A percentile compares a stretch with the other conserved stretches of the same genome.
Evolutionary conservation across 2,329 filamentous ascomycete species (phyloP).

Genomic region (Botrytis elliptica): DNA sequence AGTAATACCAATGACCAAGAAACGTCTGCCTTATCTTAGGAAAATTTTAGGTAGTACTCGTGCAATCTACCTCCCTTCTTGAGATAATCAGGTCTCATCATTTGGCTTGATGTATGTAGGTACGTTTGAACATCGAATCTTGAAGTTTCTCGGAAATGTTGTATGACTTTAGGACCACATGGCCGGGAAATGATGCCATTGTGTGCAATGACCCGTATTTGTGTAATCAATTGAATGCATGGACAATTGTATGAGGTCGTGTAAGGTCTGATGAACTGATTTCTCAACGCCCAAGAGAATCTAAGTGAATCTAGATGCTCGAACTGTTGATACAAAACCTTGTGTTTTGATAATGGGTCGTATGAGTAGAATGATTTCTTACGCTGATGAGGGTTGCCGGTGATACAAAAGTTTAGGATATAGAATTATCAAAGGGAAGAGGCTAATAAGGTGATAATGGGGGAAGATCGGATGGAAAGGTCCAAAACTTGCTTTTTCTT

Average conservation of each 20-base stretch:
- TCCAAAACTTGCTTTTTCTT: not conserved
- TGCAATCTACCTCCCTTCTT: not conserved
- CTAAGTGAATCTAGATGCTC: not conserved
- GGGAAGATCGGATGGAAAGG: too few species aligned
- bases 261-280: constrained; percentile 4
- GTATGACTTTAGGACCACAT: not conserved
- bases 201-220: not conserved
- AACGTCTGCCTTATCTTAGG: not conserved
- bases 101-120: not conserved
- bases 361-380: not conserved
- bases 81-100: not conserved
- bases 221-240: not conserved
- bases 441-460: not conserved
- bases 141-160: not conserved
- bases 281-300: not conserved
- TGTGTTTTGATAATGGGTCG: not conserved
- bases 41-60: not conserved
- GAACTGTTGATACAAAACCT: not conserved
- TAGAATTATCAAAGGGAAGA: not conserved
- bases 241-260: not conserved
- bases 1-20: not conserved
- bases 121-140: not conserved
- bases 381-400: not conserved
- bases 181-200: not conserved
- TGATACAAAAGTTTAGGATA: not conserved